Evolutionary conservation across 192 early-diverging fungal genomes (phyloP).

Genomic region (Gamsiella multidivaricata): DNA sequence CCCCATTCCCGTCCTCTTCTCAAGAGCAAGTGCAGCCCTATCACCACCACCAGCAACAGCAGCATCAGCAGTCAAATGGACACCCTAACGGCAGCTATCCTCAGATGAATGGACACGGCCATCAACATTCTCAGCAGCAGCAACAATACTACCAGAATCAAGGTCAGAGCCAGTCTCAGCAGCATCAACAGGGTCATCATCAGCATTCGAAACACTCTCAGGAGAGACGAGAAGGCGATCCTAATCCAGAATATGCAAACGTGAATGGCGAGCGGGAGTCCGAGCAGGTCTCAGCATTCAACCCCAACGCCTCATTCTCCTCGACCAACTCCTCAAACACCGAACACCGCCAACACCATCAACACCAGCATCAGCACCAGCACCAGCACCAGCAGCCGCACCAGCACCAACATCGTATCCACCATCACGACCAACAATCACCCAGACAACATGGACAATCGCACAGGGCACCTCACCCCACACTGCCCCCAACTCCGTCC

Average conservation of each 20-base stretch:
- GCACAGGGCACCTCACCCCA: neutral
- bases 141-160: too few relatives aligned
- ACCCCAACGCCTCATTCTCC: constrained; percentile 33
- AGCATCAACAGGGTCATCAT: constrained; percentile 11
- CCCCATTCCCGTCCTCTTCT: too few relatives aligned
- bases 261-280: constrained; percentile 9
- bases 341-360: constrained; percentile 19
- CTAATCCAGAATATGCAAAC: neutral
- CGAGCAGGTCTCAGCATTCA: constrained; percentile 43
- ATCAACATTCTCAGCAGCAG: constrained; percentile 9
- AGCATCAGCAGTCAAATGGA: constrained; percentile 11
- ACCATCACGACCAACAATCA: constrained; percentile 21
- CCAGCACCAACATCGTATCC: constrained; percentile 2
- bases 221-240: constrained; percentile 18
- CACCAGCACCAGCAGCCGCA: constrained; percentile 20
- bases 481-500: constrained; percentile 24
- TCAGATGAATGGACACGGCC: neutral
- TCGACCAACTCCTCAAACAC: constrained; percentile 19
- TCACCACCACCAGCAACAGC: neutral
- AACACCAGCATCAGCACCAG: neutral
- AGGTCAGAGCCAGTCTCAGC: neutral
- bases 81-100: neutral
- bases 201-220: constrained; percentile 22
- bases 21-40: neutral
- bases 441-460: constrained; percentile 15